These are phyloP conservation scores for Acer negundo DNA, from an alignment of 345 rosid species.

Conservation along the genomic window DNA sequence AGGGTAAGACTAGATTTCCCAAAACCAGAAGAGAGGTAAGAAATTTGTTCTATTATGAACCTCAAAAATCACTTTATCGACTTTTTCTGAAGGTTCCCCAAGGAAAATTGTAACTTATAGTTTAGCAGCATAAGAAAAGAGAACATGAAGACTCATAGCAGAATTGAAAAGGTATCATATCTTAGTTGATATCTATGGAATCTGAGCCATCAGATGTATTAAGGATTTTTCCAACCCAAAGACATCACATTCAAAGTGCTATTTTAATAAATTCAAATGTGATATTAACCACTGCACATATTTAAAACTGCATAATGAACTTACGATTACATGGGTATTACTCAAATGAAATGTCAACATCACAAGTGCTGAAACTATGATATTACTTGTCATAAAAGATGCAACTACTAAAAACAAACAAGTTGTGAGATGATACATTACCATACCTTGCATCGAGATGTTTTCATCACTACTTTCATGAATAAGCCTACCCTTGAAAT, in stretches of 20 bases:
- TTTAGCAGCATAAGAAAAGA: background rate
- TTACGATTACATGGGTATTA: background rate
- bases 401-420: background rate
- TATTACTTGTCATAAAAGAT: background rate
- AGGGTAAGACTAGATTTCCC: background rate
- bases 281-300: background rate
- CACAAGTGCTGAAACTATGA: background rate
- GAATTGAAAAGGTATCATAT: background rate
- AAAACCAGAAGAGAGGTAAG: background rate
- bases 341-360: background rate
- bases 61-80: background rate
- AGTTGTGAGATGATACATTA: background rate
- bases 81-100: background rate
- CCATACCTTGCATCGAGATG: conserved; percentile 83
- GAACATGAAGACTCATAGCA: background rate
- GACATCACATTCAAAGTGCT: background rate
- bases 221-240: background rate
- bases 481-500: conserved; percentile 33
- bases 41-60: background rate
- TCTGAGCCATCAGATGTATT: background rate
- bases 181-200: background rate
- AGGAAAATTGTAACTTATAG: background rate
- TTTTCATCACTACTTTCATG: conserved; percentile 36
- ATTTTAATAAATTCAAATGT: background rate
- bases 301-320: background rate